Evolutionary conservation across 2,329 filamentous ascomycete species (phyloP).

Genomic region (Aspergillus amoenus): DNA sequence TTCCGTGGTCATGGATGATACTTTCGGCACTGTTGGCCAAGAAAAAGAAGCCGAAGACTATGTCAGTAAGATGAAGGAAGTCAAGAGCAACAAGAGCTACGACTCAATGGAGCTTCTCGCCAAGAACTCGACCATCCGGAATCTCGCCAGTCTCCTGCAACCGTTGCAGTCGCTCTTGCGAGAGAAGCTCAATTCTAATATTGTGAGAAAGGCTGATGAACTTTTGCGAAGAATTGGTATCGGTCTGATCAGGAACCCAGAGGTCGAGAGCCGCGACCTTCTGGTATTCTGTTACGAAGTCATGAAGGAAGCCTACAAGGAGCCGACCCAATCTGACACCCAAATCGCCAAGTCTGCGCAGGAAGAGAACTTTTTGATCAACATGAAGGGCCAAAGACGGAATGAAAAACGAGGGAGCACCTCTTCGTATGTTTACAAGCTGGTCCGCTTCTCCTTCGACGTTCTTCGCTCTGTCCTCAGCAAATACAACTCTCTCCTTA

Average conservation of each 20-base stretch:
- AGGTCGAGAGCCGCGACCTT: constrained; percentile 74
- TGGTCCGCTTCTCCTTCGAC: constrained; percentile 84
- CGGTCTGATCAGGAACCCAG: constrained; percentile 79
- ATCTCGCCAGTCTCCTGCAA: constrained; percentile 71
- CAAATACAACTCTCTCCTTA: constrained; percentile 80
- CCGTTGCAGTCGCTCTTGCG: constrained; percentile 77
- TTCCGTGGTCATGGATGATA: constrained; percentile 91
- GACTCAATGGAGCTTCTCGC: constrained; percentile 95
- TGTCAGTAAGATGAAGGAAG: constrained; percentile 91
- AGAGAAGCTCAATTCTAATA: constrained; percentile 79
- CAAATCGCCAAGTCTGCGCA: constrained; percentile 27
- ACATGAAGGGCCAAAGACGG: constrained; percentile 72
- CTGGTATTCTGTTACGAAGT: constrained; percentile 95
- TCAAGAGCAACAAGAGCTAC: constrained; percentile 97
- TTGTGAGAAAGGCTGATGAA: constrained; percentile 87
- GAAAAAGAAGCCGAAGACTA: constrained; percentile 98
- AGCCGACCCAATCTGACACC: constrained; percentile 47
- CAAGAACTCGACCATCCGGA: constrained; percentile 72
- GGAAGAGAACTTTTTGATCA: constrained; percentile 68
- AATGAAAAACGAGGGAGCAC: constrained; percentile 69
- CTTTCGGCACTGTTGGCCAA: constrained; percentile 86
- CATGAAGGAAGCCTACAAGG: constrained; percentile 79
- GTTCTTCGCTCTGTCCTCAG: constrained; percentile 81
- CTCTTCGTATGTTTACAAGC: constrained; percentile 80
- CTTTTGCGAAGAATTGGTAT: constrained; percentile 78